phyloP scores from a whole-genome alignment of 371 early-diverging fungal species.

The Coemansia linderi region DNA sequence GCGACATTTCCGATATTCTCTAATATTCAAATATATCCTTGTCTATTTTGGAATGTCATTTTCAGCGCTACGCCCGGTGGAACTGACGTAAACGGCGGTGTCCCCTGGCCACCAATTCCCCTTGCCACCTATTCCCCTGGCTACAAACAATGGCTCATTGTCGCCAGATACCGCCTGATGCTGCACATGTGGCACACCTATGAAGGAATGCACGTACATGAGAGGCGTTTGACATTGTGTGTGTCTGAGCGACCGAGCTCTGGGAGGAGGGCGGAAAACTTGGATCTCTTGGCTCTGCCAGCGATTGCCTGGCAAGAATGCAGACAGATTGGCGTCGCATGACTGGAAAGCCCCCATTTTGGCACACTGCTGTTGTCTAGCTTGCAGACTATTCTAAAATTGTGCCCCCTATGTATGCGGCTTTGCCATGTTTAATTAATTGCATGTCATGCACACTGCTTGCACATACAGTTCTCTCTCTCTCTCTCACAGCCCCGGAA shows the following conservation, averaged over 20 bases:
- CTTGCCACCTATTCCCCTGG: not conserved
- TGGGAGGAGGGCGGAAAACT: not conserved
- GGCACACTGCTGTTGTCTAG: not conserved
- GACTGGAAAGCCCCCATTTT: not conserved
- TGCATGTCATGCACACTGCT: not conserved
- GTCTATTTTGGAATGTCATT: not conserved
- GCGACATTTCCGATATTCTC: not conserved
- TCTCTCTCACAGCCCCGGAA: not conserved
- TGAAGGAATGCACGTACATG: not conserved
- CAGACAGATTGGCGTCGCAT: conserved; percentile 3
- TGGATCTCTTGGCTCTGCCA: not conserved
- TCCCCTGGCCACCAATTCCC: not conserved
- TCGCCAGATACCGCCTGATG: conserved; percentile 7
- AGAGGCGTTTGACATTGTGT: conserved; percentile 1
- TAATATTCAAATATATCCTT: not conserved
- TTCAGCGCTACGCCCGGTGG: conserved; percentile 1
- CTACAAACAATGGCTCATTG: conserved; percentile 5
- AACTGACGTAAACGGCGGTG: conserved; percentile 6
- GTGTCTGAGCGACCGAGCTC: not conserved
- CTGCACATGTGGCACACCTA: conserved; percentile 1
- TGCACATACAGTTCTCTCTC: not conserved
- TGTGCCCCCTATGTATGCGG: not conserved
- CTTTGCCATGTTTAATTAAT: conserved; percentile 5
- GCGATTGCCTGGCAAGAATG: not conserved
- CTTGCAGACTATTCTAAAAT: not conserved